These are phyloP conservation scores for Scedosporium minutisporum DNA, from an alignment of 2,329 filamentous ascomycete genomes.

Conservation along the genomic window DNA sequence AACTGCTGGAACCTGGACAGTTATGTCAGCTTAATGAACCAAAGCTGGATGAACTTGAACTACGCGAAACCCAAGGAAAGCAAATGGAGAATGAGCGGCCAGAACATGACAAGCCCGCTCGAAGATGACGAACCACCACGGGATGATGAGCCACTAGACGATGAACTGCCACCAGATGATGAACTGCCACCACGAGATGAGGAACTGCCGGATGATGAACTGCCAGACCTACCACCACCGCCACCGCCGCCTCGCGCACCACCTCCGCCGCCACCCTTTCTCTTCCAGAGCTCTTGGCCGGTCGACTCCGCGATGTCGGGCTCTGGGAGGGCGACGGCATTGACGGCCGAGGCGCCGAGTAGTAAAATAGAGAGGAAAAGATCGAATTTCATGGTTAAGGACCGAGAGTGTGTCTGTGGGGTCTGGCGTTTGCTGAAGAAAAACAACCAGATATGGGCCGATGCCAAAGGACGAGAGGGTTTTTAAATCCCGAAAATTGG, in stretches of 20 bases:
- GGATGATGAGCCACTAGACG: constrained; percentile 11
- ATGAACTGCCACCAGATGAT: constrained; percentile 7
- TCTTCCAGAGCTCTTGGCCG: constrained; percentile 43
- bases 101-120: not conserved
- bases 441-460: not conserved
- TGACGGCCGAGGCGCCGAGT: constrained; percentile 14
- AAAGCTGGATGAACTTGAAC: not conserved
- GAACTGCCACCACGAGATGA: constrained; percentile 6
- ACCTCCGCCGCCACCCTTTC: constrained; percentile 49
- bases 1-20: constrained; percentile 6
- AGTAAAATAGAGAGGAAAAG: constrained; percentile 15
- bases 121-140: constrained; percentile 14
- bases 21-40: constrained; percentile 4
- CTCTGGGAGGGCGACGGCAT: constrained; percentile 15
- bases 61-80: not conserved
- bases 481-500: not conserved
- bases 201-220: constrained; percentile 6
- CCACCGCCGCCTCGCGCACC: constrained; percentile 34
- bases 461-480: not conserved
- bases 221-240: constrained; percentile 15
- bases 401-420: not conserved
- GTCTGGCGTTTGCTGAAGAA: not conserved
- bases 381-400: constrained; percentile 22
- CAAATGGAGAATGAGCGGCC: constrained; percentile 12
- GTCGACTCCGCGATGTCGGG: constrained; percentile 11